Conservation (phyloP, 2,329 filamentous ascomycete genomes). For the Emergomyces pasteurianus region DNA sequence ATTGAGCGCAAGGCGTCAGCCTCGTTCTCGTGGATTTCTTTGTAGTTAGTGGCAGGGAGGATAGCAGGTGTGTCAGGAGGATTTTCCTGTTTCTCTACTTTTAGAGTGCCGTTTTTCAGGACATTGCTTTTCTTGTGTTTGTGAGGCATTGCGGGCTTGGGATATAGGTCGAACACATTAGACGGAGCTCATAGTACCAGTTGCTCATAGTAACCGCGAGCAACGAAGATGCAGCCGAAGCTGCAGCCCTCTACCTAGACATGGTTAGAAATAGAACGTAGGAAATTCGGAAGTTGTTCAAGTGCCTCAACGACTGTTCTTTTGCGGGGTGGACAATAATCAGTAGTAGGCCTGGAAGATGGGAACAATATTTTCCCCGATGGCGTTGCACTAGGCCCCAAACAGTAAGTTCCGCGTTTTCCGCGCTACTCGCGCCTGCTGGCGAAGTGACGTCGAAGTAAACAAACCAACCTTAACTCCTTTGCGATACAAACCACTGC, state of each 20-base stretch:
- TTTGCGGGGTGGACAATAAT: no score
- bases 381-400: neutral
- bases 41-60: conserved; percentile 50
- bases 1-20: conserved; percentile 75
- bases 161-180: conserved; percentile 12
- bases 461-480: conserved; percentile 10
- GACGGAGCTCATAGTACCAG: conserved; percentile 18
- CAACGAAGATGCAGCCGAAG: conserved; percentile 32
- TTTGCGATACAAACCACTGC: conserved; percentile 4
- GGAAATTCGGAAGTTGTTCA: conserved; percentile 4
- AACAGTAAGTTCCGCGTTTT: neutral
- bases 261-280: conserved; percentile 13
- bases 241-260: conserved; percentile 30
- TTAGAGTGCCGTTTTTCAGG: conserved; percentile 21
- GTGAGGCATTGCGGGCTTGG: conserved; percentile 32
- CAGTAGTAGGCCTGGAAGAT: neutral
- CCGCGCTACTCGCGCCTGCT: neutral
- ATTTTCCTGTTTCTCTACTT: conserved; percentile 25
- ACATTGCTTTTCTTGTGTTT: conserved; percentile 32
- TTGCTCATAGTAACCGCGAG: conserved; percentile 17
- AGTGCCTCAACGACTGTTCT: neutral
- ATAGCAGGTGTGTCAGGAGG: conserved; percentile 21
- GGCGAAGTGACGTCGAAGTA: conserved; percentile 1
- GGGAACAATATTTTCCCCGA: conserved; percentile 1
- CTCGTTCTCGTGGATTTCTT: conserved; percentile 78